Conservation (phyloP, 306 rosid species). For the Quercus ilex region DNA sequence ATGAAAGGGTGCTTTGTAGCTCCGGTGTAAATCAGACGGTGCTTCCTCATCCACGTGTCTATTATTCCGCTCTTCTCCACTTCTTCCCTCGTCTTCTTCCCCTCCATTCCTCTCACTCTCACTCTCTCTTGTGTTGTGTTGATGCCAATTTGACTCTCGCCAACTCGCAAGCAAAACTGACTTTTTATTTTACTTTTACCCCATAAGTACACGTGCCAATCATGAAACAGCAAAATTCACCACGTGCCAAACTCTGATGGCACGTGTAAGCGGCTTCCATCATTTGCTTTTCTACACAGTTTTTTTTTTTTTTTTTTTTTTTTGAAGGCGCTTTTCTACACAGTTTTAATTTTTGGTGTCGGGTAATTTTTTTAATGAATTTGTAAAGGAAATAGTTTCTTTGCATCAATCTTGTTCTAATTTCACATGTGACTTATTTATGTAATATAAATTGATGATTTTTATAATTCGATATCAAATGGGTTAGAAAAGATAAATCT, state of each 20-base stretch:
- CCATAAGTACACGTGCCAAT: neutral
- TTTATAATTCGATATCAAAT: too few species aligned
- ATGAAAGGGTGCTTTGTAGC: conserved; percentile 82
- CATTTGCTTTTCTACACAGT: too few species aligned
- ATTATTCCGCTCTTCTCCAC: conserved; percentile 31
- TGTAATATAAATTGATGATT: too few species aligned
- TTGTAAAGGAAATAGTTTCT: too few species aligned
- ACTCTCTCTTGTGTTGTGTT: neutral
- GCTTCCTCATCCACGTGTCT: conserved; percentile 68
- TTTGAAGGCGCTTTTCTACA: too few species aligned
- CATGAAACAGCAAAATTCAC: neutral
- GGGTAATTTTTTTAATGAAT: too few species aligned
- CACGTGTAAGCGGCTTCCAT: neutral
- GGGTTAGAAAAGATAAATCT: fast-evolving
- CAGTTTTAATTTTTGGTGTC: too few species aligned
- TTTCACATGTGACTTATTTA: too few species aligned
- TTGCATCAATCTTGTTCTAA: too few species aligned
- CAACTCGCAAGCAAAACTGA: neutral
- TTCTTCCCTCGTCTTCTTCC: conserved; percentile 18
- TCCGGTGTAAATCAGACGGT: conserved; percentile 42
- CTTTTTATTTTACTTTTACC: neutral
- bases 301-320: too few species aligned
- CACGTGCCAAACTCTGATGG: neutral
- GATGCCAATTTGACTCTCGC: neutral
- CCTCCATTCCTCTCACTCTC: neutral